Percentiles rank a stretch among this genome's conserved stretches.
phyloP scores from a whole-genome alignment of 1,284 basidiomycete genomes.

The Sporisorium scitamineum region DNA sequence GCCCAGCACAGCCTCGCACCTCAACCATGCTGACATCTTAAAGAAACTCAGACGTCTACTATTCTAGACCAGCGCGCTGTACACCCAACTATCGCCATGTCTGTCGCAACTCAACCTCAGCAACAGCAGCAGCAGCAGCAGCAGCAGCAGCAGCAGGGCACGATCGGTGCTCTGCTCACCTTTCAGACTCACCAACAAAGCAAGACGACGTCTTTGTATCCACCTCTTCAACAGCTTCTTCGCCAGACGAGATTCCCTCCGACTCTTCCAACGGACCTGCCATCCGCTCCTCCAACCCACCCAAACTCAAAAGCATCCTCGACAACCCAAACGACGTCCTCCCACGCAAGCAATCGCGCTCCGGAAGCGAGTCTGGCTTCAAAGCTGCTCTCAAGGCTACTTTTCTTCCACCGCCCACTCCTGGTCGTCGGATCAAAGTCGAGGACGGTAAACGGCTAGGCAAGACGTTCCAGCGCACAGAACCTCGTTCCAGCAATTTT shows the following conservation, averaged over 20 bases:
- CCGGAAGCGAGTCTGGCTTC: slow-evolving; percentile 34
- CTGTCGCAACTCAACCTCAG: slow-evolving; percentile 16
- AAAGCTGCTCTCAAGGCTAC: slow-evolving; percentile 55
- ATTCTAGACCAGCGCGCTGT: not conserved
- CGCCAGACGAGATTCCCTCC: slow-evolving; percentile 23
- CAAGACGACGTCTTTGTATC: slow-evolving; percentile 12
- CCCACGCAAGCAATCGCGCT: slow-evolving; percentile 25
- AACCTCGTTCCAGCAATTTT: slow-evolving; percentile 40
- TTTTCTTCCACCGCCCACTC: slow-evolving; percentile 52
- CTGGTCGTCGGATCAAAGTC: slow-evolving; percentile 53
- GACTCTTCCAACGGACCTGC: slow-evolving; percentile 15
- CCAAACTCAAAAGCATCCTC: slow-evolving; percentile 53
- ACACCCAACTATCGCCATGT: slow-evolving; percentile 15
- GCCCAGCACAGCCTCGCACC: not conserved
- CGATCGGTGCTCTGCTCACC: not conserved
- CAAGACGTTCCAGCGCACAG: slow-evolving; percentile 52
- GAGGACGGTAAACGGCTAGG: slow-evolving; percentile 52
- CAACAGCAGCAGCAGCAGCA: slow-evolving; percentile 6
- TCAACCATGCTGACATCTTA: not conserved
- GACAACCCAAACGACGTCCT: slow-evolving; percentile 52
- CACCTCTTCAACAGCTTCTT: slow-evolving; percentile 19
- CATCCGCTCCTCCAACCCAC: slow-evolving; percentile 15
- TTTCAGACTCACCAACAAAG: slow-evolving; percentile 20
- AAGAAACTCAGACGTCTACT: not conserved
- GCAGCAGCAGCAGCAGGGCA: slow-evolving; percentile 2